Conservation (phyloP, 306 rosid genomes). For the Abrus pulchellus region DNA sequence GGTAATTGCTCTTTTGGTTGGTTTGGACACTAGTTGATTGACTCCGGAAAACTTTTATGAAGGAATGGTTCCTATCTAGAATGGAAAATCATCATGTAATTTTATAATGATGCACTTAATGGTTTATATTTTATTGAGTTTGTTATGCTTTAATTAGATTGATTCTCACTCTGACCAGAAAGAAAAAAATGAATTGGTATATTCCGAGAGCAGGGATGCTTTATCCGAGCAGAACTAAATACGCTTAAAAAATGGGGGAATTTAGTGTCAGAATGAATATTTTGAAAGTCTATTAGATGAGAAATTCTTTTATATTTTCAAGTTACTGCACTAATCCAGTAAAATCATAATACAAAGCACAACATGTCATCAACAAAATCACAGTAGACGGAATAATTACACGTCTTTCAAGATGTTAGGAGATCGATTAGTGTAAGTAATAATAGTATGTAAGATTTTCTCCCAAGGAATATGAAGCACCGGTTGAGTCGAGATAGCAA, state of each 20-base stretch:
- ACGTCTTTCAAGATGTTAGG: not conserved
- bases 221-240: not conserved
- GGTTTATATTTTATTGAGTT: conserved; percentile 3
- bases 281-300: not conserved
- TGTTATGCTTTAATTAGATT: conserved; percentile 16
- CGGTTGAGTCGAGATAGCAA: no score
- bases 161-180: not conserved
- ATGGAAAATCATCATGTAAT: not conserved
- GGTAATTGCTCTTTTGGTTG: not conserved
- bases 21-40: not conserved
- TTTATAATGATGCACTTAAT: not conserved
- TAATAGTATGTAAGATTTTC: not conserved
- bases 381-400: no score
- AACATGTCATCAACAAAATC: not conserved
- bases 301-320: not conserved
- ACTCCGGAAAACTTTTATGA: not conserved
- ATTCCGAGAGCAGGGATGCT: not conserved
- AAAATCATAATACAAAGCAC: not conserved
- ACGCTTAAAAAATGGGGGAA: no score
- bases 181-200: not conserved
- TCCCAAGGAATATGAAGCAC: not conserved
- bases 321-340: not conserved
- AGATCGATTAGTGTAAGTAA: no score
- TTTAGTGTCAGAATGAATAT: not conserved
- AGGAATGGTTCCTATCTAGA: not conserved